Percentiles rank a stretch among this genome's conserved stretches.
Conservation (phyloP, 169 alveolate species). For the Amoebophrya sp. region DNA sequence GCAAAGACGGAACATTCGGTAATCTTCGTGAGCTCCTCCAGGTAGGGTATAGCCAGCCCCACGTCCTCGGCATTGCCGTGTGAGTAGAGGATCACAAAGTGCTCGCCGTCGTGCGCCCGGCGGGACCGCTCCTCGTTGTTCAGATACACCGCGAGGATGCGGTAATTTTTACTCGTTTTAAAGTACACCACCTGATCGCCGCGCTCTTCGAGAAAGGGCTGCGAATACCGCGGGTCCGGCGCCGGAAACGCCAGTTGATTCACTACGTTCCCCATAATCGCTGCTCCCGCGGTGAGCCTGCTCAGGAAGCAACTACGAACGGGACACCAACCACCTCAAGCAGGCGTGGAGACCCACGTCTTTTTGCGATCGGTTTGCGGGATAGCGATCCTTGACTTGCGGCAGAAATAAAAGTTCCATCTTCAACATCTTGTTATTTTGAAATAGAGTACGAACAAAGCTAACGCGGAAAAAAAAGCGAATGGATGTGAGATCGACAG, state of each 20-base stretch:
- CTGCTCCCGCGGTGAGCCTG: too few relatives aligned
- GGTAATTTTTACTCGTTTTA: background rate
- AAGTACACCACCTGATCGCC: background rate
- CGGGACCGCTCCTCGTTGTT: background rate
- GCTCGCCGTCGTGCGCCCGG: background rate
- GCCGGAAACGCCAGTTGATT: background rate
- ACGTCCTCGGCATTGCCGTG: conserved; percentile 10
- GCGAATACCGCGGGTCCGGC: conserved; percentile 15
- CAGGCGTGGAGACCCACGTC: too few relatives aligned
- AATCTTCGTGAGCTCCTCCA: background rate
- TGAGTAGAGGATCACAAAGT: background rate
- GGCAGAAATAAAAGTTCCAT: too few relatives aligned
- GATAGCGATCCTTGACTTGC: too few relatives aligned
- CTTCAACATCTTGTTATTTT: too few relatives aligned
- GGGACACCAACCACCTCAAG: too few relatives aligned
- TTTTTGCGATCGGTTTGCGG: too few relatives aligned
- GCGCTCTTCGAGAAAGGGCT: background rate
- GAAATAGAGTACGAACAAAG: too few relatives aligned
- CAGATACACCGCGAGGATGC: background rate
- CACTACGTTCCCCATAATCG: background rate
- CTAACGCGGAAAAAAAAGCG: too few relatives aligned
- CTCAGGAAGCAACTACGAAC: too few relatives aligned
- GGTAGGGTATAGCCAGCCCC: conserved; percentile 3
- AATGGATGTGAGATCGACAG: too few relatives aligned
- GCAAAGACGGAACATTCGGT: background rate